Evolutionary conservation across 176 grass and related monocot species (phyloP).

Genomic region (Bromus sterilis): DNA sequence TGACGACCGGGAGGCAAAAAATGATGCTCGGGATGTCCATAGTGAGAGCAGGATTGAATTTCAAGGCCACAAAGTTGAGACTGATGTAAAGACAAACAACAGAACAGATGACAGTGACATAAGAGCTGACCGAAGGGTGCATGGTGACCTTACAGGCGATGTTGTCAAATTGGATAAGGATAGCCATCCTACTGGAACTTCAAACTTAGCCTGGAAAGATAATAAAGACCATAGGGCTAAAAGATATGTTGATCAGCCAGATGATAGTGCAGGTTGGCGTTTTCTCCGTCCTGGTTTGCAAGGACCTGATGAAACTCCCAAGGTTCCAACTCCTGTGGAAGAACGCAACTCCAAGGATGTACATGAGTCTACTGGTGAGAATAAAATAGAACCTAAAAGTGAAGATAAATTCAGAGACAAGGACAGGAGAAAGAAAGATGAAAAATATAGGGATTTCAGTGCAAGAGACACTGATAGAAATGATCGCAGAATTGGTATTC

Average conservation of each 20-base stretch:
- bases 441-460: constrained; percentile 44
- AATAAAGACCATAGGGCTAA: constrained; percentile 55
- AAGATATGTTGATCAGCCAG: constrained; percentile 34
- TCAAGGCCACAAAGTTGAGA: constrained; percentile 49
- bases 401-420: constrained; percentile 69
- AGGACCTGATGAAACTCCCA: constrained; percentile 42
- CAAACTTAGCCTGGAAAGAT: constrained; percentile 57
- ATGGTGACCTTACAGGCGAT: constrained; percentile 47
- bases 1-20: constrained; percentile 41
- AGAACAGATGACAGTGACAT: constrained; percentile 48
- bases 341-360: constrained; percentile 31
- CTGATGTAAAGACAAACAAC: constrained; percentile 42
- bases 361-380: constrained; percentile 57
- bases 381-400: constrained; percentile 52
- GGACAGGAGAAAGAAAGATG: constrained; percentile 59
- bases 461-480: constrained; percentile 58
- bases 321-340: constrained; percentile 22
- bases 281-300: constrained; percentile 33
- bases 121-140: constrained; percentile 37
- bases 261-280: constrained; percentile 49
- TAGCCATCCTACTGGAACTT: constrained; percentile 26
- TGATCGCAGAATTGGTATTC: constrained; percentile 42
- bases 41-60: constrained; percentile 30
- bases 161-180: constrained; percentile 50
- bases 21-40: constrained; percentile 33